Percentiles rank a stretch among this genome's conserved stretches.
Conservation (phyloP, 2,329 filamentous ascomycete species). For the Eutypella sp. region DNA sequence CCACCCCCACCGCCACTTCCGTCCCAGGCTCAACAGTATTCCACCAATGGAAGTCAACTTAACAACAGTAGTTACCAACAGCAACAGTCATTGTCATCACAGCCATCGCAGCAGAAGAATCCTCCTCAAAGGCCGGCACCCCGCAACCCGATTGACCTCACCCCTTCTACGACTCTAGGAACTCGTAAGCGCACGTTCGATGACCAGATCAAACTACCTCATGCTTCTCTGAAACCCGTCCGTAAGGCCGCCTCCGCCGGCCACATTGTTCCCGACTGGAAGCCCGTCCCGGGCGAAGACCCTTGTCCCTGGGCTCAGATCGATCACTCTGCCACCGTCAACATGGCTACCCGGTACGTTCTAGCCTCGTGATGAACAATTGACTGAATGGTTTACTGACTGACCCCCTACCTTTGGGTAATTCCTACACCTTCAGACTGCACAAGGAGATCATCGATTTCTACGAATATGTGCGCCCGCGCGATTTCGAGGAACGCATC, state of each 20-base stretch:
- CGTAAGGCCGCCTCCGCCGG: slow-evolving; percentile 47
- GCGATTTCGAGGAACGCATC: slow-evolving; percentile 69
- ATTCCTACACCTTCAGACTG: slow-evolving; percentile 34
- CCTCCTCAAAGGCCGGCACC: slow-evolving; percentile 2
- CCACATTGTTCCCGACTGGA: slow-evolving; percentile 49
- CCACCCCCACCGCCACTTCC: slow-evolving; percentile 1
- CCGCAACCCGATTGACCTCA: slow-evolving; percentile 23
- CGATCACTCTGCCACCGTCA: slow-evolving; percentile 49
- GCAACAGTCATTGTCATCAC: slow-evolving; percentile 11
- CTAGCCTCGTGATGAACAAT: too few relatives aligned
- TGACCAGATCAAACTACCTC: slow-evolving; percentile 59
- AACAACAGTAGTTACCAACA: slow-evolving; percentile 1
- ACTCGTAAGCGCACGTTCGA: slow-evolving; percentile 71
- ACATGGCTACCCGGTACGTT: slow-evolving; percentile 54
- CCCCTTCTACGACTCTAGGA: slow-evolving; percentile 46
- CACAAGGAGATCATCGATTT: slow-evolving; percentile 91
- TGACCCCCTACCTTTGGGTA: neutral
- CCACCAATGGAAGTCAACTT: too few relatives aligned
- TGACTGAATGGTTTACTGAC: neutral
- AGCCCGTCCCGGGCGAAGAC: slow-evolving; percentile 34
- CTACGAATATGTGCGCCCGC: slow-evolving; percentile 76
- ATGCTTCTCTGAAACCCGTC: slow-evolving; percentile 47
- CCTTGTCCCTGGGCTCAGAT: slow-evolving; percentile 58
- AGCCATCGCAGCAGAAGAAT: too few relatives aligned
- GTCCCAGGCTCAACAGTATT: too few relatives aligned